Conservation (phyloP, 2,329 filamentous ascomycete species). For the Kalmusia sp. region DNA sequence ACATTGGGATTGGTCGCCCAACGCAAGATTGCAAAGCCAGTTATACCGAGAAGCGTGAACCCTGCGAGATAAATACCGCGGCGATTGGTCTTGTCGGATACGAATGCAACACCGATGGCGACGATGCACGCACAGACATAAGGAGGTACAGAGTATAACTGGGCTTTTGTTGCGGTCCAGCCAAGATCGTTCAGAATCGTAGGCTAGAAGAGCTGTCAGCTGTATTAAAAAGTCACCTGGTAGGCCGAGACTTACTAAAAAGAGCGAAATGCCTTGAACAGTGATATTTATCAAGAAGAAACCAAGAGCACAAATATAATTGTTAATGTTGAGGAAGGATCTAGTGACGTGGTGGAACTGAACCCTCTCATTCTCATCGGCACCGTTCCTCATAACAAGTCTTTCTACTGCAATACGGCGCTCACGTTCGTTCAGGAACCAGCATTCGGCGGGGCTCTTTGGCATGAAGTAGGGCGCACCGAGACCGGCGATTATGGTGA, state of each 20-base stretch:
- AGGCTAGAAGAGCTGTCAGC: constrained; percentile 31
- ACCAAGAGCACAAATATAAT: constrained; percentile 64
- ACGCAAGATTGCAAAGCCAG: constrained; percentile 61
- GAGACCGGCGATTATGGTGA: constrained; percentile 59
- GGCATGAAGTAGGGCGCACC: constrained; percentile 62
- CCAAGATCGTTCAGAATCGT: constrained; percentile 48
- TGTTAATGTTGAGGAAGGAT: constrained; percentile 64
- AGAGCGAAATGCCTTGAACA: constrained; percentile 56
- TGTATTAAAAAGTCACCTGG: not conserved
- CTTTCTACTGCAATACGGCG: constrained; percentile 61
- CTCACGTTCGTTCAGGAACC: constrained; percentile 61
- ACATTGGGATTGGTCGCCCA: constrained; percentile 64
- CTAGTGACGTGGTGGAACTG: constrained; percentile 58
- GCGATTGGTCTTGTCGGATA: constrained; percentile 46
- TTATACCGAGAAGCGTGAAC: constrained; percentile 52
- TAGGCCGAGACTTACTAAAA: constrained; percentile 37
- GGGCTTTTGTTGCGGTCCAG: constrained; percentile 46
- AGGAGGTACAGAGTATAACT: constrained; percentile 49
- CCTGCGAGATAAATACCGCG: constrained; percentile 47
- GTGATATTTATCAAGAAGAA: constrained; percentile 69
- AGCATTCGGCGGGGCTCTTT: constrained; percentile 55
- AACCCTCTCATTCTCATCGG: constrained; percentile 56
- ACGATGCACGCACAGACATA: constrained; percentile 47
- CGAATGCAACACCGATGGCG: constrained; percentile 44
- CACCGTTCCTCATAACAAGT: constrained; percentile 58